These are phyloP conservation scores for Cyberlindnera japonica DNA, from an alignment of 805 yeast genomes.

Conservation along the genomic window DNA sequence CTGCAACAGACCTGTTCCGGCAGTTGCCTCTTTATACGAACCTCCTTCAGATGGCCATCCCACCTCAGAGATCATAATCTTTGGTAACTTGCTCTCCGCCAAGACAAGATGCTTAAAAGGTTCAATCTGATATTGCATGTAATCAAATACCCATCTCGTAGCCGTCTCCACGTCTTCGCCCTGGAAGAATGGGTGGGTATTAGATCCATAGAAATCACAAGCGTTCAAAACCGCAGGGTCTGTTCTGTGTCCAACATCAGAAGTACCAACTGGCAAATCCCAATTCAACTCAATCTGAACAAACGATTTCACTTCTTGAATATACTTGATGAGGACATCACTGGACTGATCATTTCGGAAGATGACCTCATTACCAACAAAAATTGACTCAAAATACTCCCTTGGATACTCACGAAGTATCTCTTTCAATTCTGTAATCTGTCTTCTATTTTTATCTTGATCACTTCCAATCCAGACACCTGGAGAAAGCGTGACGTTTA, in stretches of 20 bases:
- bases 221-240: slow-evolving; percentile 35
- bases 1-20: slow-evolving; percentile 43
- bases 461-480: slow-evolving; percentile 61
- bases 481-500: slow-evolving; percentile 54
- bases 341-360: slow-evolving; percentile 47
- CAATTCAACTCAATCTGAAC: slow-evolving; percentile 32
- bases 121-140: slow-evolving; percentile 39
- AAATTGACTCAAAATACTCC: slow-evolving; percentile 44
- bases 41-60: slow-evolving; percentile 78
- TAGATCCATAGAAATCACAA: slow-evolving; percentile 59
- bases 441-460: slow-evolving; percentile 40
- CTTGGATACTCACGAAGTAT: slow-evolving; percentile 43
- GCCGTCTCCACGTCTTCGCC: slow-evolving; percentile 49
- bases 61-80: slow-evolving; percentile 52
- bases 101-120: slow-evolving; percentile 32
- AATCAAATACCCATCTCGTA: slow-evolving; percentile 50
- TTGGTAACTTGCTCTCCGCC: slow-evolving; percentile 21
- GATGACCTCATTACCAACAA: slow-evolving; percentile 62
- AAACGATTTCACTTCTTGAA: slow-evolving; percentile 39
- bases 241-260: slow-evolving; percentile 52
- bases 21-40: slow-evolving; percentile 38
- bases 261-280: slow-evolving; percentile 55
- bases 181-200: slow-evolving; percentile 65
- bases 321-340: slow-evolving; percentile 37
- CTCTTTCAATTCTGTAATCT: slow-evolving; percentile 42